Conservation (phyloP, 305 asterid genomes). For the Fraxinus baroniana region DNA sequence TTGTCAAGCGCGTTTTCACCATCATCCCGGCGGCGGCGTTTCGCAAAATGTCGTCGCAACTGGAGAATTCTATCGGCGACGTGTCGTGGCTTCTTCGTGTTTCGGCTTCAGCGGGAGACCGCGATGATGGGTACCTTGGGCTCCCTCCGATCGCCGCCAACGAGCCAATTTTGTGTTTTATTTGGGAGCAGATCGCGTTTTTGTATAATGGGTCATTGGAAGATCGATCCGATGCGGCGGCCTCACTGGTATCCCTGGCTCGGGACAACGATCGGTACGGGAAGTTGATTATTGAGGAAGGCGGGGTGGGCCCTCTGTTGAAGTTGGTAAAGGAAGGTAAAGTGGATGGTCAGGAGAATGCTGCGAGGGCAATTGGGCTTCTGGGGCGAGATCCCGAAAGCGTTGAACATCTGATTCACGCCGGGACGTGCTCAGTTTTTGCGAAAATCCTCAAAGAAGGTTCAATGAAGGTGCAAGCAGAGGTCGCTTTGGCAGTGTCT, state of each 20-base stretch:
- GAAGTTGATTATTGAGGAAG: constrained; percentile 54
- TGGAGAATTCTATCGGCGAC: constrained; percentile 7
- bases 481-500: constrained; percentile 53
- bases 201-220: constrained; percentile 43
- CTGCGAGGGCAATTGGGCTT: constrained; percentile 51
- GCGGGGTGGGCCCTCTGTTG: constrained; percentile 48
- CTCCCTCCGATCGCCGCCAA: constrained; percentile 17
- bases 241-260: constrained; percentile 44
- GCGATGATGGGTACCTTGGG: constrained; percentile 2
- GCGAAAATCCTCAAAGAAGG: constrained; percentile 47
- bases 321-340: constrained; percentile 48
- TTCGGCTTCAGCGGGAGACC: not conserved
- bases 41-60: constrained; percentile 8
- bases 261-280: constrained; percentile 44
- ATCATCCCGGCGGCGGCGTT: constrained; percentile 12
- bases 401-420: constrained; percentile 49
- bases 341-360: constrained; percentile 47
- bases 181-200: constrained; percentile 28
- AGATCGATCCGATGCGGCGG: constrained; percentile 49
- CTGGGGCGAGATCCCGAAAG: constrained; percentile 50
- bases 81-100: constrained; percentile 5
- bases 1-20: constrained; percentile 5
- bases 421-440: constrained; percentile 46
- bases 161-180: constrained; percentile 5
- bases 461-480: constrained; percentile 48